Evolutionary conservation across 2,329 filamentous ascomycete species (phyloP).

Genomic region (Fusarium sp.): DNA sequence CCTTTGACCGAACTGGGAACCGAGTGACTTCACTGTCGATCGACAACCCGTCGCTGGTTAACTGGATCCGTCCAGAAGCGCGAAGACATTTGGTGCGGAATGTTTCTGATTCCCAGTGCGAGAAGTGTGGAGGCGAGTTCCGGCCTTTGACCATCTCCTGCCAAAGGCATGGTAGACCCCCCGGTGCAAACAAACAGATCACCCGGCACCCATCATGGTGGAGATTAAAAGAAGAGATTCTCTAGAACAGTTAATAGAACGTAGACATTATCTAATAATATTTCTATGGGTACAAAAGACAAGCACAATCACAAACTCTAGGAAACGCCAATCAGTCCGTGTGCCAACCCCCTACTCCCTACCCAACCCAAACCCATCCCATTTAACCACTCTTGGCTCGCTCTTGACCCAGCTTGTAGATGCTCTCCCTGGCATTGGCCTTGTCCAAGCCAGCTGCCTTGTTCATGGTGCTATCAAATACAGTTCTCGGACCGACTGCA

Average conservation of each 20-base stretch:
- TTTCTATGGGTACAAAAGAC: not conserved
- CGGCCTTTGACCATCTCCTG: no score
- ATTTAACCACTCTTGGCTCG: not conserved
- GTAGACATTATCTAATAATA: not conserved
- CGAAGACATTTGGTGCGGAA: no score
- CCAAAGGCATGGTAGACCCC: not conserved
- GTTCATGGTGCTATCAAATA: slow-evolving; percentile 1
- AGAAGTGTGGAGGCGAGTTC: no score
- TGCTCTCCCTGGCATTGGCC: not conserved
- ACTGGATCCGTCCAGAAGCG: no score
- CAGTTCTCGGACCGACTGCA: slow-evolving; percentile 5
- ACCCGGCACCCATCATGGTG: not conserved
- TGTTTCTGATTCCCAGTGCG: no score
- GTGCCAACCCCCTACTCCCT: not conserved
- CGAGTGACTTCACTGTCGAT: not conserved
- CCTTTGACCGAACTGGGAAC: not conserved
- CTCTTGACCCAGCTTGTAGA: not conserved
- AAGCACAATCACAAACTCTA: not conserved
- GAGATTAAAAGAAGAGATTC: no score
- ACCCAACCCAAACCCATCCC: not conserved
- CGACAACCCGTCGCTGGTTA: no score
- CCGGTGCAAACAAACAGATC: not conserved
- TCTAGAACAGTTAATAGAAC: not conserved
- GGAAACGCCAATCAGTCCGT: not conserved
- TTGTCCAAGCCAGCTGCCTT: not conserved